Percentiles rank a stretch among this genome's conserved stretches.
Conservation (phyloP, 495 filamentous ascomycete genomes). For the Sordaria brevicollis region DNA sequence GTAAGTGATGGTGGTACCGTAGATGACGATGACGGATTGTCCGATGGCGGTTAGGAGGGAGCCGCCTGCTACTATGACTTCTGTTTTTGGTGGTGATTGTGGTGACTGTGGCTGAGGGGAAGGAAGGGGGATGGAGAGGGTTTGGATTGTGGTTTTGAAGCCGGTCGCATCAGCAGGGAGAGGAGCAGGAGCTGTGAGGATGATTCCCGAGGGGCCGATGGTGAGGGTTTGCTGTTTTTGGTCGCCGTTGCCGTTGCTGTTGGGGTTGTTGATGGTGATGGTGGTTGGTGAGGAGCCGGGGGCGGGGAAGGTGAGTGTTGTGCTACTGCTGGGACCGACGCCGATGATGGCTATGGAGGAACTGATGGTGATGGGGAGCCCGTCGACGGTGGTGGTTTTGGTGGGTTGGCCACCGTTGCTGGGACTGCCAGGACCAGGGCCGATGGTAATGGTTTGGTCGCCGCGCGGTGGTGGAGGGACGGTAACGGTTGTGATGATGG, state of each 20-base stretch:
- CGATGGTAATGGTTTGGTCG: slow-evolving; percentile 38
- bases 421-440: slow-evolving; percentile 30
- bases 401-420: slow-evolving; percentile 27
- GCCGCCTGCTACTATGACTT: slow-evolving; percentile 35
- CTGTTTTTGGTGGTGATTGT: background rate
- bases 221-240: background rate
- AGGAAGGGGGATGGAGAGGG: background rate
- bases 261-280: background rate
- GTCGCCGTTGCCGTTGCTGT: background rate
- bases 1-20: slow-evolving; percentile 34
- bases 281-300: slow-evolving; percentile 20
- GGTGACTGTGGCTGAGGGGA: background rate
- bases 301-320: slow-evolving; percentile 26
- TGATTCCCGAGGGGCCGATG: background rate
- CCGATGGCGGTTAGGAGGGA: slow-evolving; percentile 38
- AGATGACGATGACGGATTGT: slow-evolving; percentile 30
- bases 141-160: background rate
- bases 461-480: slow-evolving; percentile 18
- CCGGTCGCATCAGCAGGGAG: too few relatives aligned
- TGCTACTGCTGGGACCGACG: slow-evolving; percentile 23
- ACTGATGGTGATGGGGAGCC: slow-evolving; percentile 37
- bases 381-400: slow-evolving; percentile 34
- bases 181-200: background rate
- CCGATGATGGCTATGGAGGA: slow-evolving; percentile 32
- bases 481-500: slow-evolving; percentile 10